These are phyloP conservation scores for Neonectria hederae DNA, from an alignment of 2,329 filamentous ascomycete species.

Conservation along the genomic window DNA sequence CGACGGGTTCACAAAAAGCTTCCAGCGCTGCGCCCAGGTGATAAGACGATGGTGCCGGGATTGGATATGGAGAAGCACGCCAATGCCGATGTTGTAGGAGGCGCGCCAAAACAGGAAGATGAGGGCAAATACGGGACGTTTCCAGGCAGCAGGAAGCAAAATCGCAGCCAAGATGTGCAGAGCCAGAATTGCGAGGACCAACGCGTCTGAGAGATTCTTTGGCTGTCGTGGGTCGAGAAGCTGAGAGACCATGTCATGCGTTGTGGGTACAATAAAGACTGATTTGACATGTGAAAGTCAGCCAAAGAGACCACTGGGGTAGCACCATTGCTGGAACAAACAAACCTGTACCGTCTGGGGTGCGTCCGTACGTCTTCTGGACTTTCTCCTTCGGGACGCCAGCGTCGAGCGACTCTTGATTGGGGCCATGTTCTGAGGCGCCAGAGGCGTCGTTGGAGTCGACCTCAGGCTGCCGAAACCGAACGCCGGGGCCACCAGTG, in stretches of 20 bases:
- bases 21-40: slow-evolving; percentile 85
- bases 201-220: slow-evolving; percentile 88
- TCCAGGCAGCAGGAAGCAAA: slow-evolving; percentile 73
- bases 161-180: slow-evolving; percentile 79
- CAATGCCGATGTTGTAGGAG: slow-evolving; percentile 94
- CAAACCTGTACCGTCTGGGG: slow-evolving; percentile 89
- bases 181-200: slow-evolving; percentile 82
- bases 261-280: slow-evolving; percentile 97
- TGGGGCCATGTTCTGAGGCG: slow-evolving; percentile 22
- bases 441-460: slow-evolving; percentile 30
- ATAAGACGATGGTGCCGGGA: slow-evolving; percentile 89
- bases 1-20: slow-evolving; percentile 84
- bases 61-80: slow-evolving; percentile 86
- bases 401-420: slow-evolving; percentile 27
- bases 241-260: slow-evolving; percentile 99
- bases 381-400: slow-evolving; percentile 40
- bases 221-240: slow-evolving; percentile 92
- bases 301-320: slow-evolving; percentile 23
- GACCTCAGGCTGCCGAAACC: slow-evolving; percentile 42
- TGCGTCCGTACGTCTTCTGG: slow-evolving; percentile 89
- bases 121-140: slow-evolving; percentile 80
- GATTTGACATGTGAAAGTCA: slow-evolving; percentile 41
- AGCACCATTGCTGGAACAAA: slow-evolving; percentile 41
- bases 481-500: slow-evolving; percentile 40
- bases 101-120: slow-evolving; percentile 93